phyloP scores from a whole-genome alignment of 2,329 filamentous ascomycete species.

The Arthrobotrys conoides region DNA sequence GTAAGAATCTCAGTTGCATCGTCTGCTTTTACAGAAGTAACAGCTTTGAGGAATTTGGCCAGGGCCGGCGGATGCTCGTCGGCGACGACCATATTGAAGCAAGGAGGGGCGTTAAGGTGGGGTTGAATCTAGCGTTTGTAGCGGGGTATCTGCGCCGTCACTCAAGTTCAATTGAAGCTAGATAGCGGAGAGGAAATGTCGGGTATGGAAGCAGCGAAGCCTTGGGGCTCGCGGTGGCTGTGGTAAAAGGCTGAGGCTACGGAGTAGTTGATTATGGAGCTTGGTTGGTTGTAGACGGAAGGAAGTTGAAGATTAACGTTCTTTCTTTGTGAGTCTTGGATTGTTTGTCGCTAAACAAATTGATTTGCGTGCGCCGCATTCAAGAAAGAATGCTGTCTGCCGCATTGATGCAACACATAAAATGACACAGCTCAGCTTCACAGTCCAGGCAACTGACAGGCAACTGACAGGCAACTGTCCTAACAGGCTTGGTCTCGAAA shows the following conservation, averaged over 20 bases:
- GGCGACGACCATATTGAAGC: constrained; percentile 35
- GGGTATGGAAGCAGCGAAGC: constrained; percentile 7
- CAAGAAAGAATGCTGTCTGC: neutral
- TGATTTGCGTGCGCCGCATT: constrained; percentile 8
- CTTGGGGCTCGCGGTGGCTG: neutral
- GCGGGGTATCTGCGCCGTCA: constrained; percentile 1
- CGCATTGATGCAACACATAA: constrained; percentile 4
- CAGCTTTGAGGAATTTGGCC: constrained; percentile 46
- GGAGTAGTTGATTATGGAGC: neutral
- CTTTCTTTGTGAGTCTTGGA: constrained; percentile 19
- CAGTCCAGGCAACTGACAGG: no score
- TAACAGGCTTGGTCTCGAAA: no score
- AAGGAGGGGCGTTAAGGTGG: constrained; percentile 15
- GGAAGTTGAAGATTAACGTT: constrained; percentile 1
- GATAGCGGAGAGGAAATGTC: neutral
- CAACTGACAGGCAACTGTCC: no score
- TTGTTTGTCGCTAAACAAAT: constrained; percentile 22
- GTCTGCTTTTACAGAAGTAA: constrained; percentile 43
- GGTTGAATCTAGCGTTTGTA: neutral
- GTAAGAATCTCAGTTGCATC: constrained; percentile 52
- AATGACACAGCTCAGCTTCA: neutral
- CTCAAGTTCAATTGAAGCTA: constrained; percentile 1
- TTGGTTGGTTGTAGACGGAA: constrained; percentile 1
- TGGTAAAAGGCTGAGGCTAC: neutral
- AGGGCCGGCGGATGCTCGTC: constrained; percentile 45